phyloP scores from a whole-genome alignment of 2,329 filamentous ascomycete genomes.

The Thielaviopsis ethacetica region DNA sequence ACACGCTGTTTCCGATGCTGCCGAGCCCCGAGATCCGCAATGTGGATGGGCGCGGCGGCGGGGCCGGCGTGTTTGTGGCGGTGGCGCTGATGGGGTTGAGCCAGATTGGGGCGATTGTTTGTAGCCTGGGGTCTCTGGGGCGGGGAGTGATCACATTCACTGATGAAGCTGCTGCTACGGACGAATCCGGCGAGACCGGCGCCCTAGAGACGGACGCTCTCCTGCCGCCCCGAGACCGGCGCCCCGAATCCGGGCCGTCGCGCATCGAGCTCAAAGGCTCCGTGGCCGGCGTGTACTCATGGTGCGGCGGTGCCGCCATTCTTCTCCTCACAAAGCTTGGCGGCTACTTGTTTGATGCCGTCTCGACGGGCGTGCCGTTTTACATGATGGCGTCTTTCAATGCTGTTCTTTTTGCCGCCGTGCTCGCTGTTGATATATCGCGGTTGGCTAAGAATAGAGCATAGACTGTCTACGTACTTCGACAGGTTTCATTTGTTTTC shows the following conservation, averaged over 20 bases:
- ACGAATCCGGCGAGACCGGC: too few relatives aligned
- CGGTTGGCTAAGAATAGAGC: constrained; percentile 11
- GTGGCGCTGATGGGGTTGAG: constrained; percentile 74
- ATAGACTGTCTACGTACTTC: too few relatives aligned
- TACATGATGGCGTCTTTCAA: constrained; percentile 92
- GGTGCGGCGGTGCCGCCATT: constrained; percentile 81
- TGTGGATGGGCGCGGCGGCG: constrained; percentile 48
- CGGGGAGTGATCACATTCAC: constrained; percentile 41
- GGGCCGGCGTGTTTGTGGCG: constrained; percentile 53
- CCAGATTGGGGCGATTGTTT: constrained; percentile 93
- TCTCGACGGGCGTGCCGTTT: constrained; percentile 65
- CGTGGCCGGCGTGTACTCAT: constrained; percentile 85
- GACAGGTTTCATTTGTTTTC: neutral
- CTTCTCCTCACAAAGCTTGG: constrained; percentile 82
- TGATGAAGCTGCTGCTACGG: too few relatives aligned
- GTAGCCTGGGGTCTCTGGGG: constrained; percentile 76
- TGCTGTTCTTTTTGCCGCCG: constrained; percentile 46
- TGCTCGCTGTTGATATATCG: constrained; percentile 32
- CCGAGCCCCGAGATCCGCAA: constrained; percentile 57
- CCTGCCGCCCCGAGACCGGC: neutral
- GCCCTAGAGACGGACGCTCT: neutral
- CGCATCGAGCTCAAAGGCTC: constrained; percentile 65
- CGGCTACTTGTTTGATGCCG: constrained; percentile 66
- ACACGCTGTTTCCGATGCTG: constrained; percentile 59
- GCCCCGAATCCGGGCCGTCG: constrained; percentile 21